These are phyloP conservation scores for Uronychia setigera DNA, from an alignment of 73 alveolate species.

Conservation along the genomic window DNA sequence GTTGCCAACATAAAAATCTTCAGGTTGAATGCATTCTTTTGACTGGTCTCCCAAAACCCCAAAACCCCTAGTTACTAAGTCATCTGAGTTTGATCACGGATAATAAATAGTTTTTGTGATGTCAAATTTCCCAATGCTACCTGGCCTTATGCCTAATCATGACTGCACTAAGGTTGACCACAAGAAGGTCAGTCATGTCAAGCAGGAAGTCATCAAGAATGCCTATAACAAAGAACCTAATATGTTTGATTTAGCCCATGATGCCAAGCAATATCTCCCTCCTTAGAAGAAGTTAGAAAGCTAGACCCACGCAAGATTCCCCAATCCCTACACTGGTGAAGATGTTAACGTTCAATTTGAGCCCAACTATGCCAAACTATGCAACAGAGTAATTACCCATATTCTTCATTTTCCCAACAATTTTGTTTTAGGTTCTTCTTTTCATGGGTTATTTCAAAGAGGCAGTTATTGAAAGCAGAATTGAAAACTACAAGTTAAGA, in stretches of 20 bases:
- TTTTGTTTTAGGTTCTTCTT: constrained; percentile 86
- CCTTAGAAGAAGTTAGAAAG: constrained; percentile 71
- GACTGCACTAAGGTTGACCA: constrained; percentile 64
- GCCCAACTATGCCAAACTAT: constrained; percentile 94
- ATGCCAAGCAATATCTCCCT: constrained; percentile 27
- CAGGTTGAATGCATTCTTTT: constrained; percentile 7
- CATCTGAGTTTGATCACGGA: no score
- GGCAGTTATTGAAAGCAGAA: constrained; percentile 89
- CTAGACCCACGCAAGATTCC: constrained; percentile 41
- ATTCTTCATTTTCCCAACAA: no score
- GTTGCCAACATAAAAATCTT: constrained; percentile 76
- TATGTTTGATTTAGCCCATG: constrained; percentile 45
- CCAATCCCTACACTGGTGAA: constrained; percentile 57
- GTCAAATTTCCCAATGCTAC: constrained; percentile 81
- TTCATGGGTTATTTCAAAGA: constrained; percentile 94
- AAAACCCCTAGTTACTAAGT: no score
- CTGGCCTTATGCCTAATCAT: constrained; percentile 82
- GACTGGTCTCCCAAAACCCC: no score
- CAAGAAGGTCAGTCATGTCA: constrained; percentile 52
- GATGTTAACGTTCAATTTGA: constrained; percentile 85
- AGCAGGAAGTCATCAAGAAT: constrained; percentile 28
- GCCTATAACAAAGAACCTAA: constrained; percentile 28
- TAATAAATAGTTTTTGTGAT: no score
- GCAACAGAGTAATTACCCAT: constrained; percentile 65
- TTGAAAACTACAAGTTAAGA: constrained; percentile 89